Evolutionary conservation across 768 basidiomycete species (phyloP).

Genomic region (Suillus clintonianus): DNA sequence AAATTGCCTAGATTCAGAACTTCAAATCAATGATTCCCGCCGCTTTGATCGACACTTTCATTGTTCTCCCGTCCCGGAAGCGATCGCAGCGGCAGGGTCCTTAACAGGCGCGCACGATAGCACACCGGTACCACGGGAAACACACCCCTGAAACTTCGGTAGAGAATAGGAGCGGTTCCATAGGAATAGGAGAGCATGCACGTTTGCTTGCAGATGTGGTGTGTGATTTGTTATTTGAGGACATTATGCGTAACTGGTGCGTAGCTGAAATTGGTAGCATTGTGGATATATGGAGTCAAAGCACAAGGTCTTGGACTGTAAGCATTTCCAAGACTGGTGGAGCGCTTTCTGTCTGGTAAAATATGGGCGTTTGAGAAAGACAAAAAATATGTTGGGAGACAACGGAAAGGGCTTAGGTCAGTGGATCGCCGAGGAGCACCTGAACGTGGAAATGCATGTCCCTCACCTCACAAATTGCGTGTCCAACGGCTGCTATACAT

Average conservation of each 20-base stretch:
- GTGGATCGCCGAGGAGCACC: not conserved
- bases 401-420: not conserved
- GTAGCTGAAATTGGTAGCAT: not conserved
- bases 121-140: not conserved
- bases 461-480: too few relatives aligned
- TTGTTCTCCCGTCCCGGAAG: not conserved
- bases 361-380: not conserved
- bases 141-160: not conserved
- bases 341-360: not conserved
- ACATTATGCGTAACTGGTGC: not conserved
- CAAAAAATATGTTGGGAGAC: not conserved
- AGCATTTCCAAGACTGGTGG: not conserved
- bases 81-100: not conserved
- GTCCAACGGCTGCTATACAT: not conserved
- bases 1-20: not conserved
- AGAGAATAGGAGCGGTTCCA: too few relatives aligned
- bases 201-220: not conserved
- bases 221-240: not conserved
- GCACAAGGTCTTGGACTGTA: not conserved
- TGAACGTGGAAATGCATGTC: not conserved
- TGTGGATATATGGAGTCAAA: not conserved
- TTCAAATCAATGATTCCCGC: not conserved
- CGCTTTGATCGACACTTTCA: not conserved
- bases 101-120: not conserved
- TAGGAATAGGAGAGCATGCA: not conserved